Evolutionary conservation across 441 rosid genomes (phyloP).

Genomic region (Populus hybrid): DNA sequence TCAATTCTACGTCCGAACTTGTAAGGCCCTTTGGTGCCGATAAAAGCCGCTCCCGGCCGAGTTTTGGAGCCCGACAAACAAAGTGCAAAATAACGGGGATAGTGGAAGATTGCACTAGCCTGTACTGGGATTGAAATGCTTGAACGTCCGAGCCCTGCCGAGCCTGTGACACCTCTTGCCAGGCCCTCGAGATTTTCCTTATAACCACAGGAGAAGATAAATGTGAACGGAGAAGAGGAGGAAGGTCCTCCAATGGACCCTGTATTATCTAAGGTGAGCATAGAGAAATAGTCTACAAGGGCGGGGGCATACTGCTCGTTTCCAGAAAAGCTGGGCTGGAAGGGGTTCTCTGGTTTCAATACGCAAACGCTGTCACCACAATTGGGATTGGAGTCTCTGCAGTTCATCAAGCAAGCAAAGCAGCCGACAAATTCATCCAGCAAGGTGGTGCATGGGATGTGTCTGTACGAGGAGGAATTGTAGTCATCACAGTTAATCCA

Average conservation of each 20-base stretch:
- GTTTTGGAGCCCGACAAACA: neutral
- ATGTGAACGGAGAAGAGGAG: neutral
- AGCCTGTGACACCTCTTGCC: neutral
- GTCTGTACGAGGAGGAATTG: neutral
- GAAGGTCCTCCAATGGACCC: conserved; percentile 22
- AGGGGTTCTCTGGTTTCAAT: conserved; percentile 39
- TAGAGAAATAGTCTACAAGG: conserved; percentile 33
- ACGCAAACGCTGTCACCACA: conserved; percentile 52
- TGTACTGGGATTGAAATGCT: neutral
- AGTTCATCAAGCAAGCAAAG: neutral
- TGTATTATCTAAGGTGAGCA: conserved; percentile 29
- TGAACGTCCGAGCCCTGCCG: neutral
- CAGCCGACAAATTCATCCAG: neutral
- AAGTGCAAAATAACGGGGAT: neutral
- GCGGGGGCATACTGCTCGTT: conserved; percentile 25
- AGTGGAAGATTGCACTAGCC: conserved; percentile 15
- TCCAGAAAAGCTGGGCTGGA: conserved; percentile 30
- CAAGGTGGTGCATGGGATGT: neutral
- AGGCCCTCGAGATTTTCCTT: neutral
- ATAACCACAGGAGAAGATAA: conserved; percentile 41
- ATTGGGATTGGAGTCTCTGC: conserved; percentile 28
- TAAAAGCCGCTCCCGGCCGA: neutral
- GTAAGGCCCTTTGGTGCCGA: neutral
- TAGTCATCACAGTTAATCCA: neutral
- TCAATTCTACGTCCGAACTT: neutral